Evolutionary conservation across 352 stramenopile species (phyloP), one percentile per base, ranked within the genome.

Genomic region (Ophiocytium majus): DNA sequence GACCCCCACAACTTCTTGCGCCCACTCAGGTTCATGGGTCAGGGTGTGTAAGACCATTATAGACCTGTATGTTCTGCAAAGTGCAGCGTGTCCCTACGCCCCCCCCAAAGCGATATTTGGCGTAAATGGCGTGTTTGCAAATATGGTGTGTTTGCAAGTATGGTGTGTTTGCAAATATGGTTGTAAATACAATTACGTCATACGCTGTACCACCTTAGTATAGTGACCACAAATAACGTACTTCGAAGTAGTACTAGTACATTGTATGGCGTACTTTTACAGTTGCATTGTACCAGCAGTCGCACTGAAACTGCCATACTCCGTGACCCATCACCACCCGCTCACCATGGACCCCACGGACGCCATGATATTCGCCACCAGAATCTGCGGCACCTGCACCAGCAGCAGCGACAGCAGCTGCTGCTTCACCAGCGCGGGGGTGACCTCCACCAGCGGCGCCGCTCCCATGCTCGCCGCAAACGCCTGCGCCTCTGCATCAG

Each of bases 321-420:
- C 5, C 5, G 14, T 5, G 5, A 43, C 35, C 14, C 5, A 5
- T 23, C 28, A 23, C 28, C 19, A 71, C 57, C 23, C 28, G 57
- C 66, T 78, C 35, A 78, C 66, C 66, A 78, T 78, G 35, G 32
- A 43, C 35, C 66, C 66, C 32, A 78, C 66, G 5, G 66, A 5
- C 32, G 32, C 66, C 5, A 78, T 17, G 5, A 78, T 43, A 14
- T 78, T 35, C 35, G 66, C 14, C 32, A 43, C 5, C 32, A 78
- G 66, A 14, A 78, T 14, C 5, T 78, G 17, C 5, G 66, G 66
- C 5, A 78, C 35, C 5, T 78, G 5, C 32, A 78, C 35, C 5
- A 78, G 66, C 5, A 78, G 66, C 32, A 14, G 5, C 5, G 5
- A 17, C 5, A 78, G 35, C 32, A 78, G 66, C 5, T 78, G 66